Base-by-base conservation (phyloP, 371 early-diverging fungal genomes). In the Nematocida sp. region DNA sequence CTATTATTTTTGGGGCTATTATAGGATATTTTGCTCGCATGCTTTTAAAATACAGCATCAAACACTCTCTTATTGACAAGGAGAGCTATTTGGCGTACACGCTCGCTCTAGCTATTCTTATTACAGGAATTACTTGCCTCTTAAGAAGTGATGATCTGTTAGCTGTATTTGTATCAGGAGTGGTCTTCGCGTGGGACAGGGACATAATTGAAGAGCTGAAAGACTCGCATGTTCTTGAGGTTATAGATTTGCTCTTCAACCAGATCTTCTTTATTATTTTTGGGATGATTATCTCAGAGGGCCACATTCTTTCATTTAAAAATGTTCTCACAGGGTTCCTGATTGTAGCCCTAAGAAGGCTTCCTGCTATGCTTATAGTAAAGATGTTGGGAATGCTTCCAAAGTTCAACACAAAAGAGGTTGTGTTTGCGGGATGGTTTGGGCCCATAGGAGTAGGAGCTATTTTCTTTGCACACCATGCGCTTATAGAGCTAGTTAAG, bases 391-490 rank as follows among this genome's bases (percentile, higher is more conserved):
- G 93, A 55, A 3, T 55, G 1, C 45, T 89, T 90, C 0, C 88
- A 89, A 0, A 77, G 40, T 83, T 86, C 32, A 89, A 84, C 0
- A 87, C 84, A 55, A 86, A 88, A 33, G 93, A 94, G 80, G 91
- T 90, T 0, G 79, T 92, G 1, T 93, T 93, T 81, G 89, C 90
- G 28, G 95, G 95, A 0, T 94, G 92, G 91, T 94, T 93, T 80
- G 95, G 94, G 1, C 95, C 95, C 0, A 89, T 95, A 56, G 95
- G 95, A 13, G 89, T 88, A 20, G 88, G 85, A 54, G 93, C 95
- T 0, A 83, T 94, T 1, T 94, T 82, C 65, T 83, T 76, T 40
- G 66, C 57, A 2, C 47, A 63, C 45, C 77, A 76, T 48, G 36
- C 65, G 2, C 28, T 25, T 25, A 55, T 65, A 26, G 57, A 39